phyloP scores from a whole-genome alignment of 306 rosid species.

The Senna tora region DNA sequence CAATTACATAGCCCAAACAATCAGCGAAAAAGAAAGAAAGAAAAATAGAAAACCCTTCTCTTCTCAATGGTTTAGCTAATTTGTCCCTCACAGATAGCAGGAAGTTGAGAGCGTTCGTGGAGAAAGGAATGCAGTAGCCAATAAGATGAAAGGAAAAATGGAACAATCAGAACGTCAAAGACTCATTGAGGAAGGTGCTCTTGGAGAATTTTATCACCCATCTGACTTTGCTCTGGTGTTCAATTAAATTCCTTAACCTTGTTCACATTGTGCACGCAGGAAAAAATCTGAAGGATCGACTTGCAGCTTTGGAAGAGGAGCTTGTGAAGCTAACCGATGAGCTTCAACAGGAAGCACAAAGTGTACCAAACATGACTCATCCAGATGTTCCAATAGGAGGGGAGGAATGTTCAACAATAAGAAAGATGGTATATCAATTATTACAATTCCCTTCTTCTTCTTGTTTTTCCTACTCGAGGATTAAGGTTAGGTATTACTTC shows the following conservation, averaged over 20 bases:
- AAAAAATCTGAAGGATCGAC: slow-evolving; percentile 86
- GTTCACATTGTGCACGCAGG: slow-evolving; percentile 50
- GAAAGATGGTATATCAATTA: slow-evolving; percentile 60
- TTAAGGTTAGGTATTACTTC: slow-evolving; percentile 13
- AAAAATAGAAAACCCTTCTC: slow-evolving; percentile 12
- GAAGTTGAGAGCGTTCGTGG: slow-evolving; percentile 95
- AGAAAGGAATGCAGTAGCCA: slow-evolving; percentile 89
- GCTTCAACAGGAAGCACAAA: slow-evolving; percentile 89
- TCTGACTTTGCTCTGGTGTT: slow-evolving; percentile 6
- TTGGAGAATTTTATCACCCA: slow-evolving; percentile 24
- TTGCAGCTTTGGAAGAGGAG: slow-evolving; percentile 78
- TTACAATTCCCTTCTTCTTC: slow-evolving; percentile 6
- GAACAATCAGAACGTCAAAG: slow-evolving; percentile 78
- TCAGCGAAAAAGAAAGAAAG: not conserved
- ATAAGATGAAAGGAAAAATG: slow-evolving; percentile 92
- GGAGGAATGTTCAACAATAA: slow-evolving; percentile 66
- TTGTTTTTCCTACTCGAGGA: not conserved
- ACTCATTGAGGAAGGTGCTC: slow-evolving; percentile 83
- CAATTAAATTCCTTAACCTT: slow-evolving; percentile 20
- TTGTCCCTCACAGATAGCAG: slow-evolving; percentile 84
- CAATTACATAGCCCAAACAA: not conserved
- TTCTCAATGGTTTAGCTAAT: slow-evolving; percentile 69
- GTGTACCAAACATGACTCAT: slow-evolving; percentile 88
- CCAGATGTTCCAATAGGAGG: slow-evolving; percentile 95
- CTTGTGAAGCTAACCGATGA: slow-evolving; percentile 72